Evolutionary conservation across 306 rosid genomes (phyloP).

Genomic region (Trifolium fragiferum): DNA sequence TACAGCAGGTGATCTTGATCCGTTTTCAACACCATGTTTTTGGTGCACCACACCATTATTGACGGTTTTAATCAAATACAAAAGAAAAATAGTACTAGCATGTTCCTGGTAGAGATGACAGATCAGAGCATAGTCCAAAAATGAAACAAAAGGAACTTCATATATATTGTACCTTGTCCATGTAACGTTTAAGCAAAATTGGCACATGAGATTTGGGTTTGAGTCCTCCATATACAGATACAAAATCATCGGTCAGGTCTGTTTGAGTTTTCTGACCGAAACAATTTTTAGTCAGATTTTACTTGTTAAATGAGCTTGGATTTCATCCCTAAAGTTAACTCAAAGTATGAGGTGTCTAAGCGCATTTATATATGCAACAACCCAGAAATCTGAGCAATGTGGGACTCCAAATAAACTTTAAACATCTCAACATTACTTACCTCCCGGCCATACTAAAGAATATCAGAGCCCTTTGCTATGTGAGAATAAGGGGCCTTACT

Average conservation of each 20-base stretch:
- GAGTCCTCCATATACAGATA: constrained; percentile 75
- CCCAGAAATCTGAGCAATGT: no score
- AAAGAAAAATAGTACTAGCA: neutral
- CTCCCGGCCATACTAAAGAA: neutral
- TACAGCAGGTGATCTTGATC: no score
- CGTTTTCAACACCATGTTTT: no score
- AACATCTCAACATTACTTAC: no score
- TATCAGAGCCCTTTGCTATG: no score
- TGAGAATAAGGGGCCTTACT: no score
- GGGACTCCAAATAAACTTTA: no score
- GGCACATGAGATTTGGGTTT: constrained; percentile 78
- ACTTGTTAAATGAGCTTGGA: no score
- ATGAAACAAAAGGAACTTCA: neutral
- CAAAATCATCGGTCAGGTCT: neutral
- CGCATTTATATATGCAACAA: no score
- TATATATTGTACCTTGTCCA: constrained; percentile 43
- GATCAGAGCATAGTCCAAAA: neutral
- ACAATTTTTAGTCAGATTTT: neutral
- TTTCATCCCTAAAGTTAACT: no score
- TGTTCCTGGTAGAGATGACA: constrained; percentile 50
- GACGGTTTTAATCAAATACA: neutral
- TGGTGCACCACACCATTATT: no score
- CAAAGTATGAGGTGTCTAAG: no score
- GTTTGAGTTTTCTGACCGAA: neutral
- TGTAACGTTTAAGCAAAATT: constrained; percentile 64